Percentiles rank a stretch among this genome's conserved stretches.
Conservation (phyloP, 257 asterid genomes). For the Datura wrightii region DNA sequence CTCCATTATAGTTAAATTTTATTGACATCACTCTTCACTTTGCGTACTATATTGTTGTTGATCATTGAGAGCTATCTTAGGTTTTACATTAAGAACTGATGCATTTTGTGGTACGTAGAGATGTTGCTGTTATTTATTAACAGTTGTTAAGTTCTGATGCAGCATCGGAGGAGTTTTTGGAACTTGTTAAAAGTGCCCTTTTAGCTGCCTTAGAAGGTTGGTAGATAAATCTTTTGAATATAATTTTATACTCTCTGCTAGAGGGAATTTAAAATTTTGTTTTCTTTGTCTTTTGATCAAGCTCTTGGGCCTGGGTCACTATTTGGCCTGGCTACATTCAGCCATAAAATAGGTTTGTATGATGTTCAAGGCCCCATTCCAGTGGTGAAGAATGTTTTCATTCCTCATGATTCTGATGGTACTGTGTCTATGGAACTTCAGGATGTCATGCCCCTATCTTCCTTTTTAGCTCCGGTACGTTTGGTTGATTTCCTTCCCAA, state of each 20-base stretch:
- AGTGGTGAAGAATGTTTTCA: slow-evolving; percentile 88
- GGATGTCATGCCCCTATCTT: slow-evolving; percentile 95
- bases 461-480: slow-evolving; percentile 95
- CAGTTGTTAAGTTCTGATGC: slow-evolving; percentile 44
- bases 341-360: slow-evolving; percentile 95
- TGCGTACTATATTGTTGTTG: background rate
- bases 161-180: slow-evolving; percentile 99
- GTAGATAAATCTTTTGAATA: slow-evolving; percentile 30
- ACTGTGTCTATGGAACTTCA: slow-evolving; percentile 79
- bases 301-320: slow-evolving; percentile 98
- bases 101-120: slow-evolving; percentile 17
- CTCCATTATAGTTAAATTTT: background rate
- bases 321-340: slow-evolving; percentile 94
- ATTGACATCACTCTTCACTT: background rate
- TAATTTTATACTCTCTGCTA: background rate
- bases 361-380: slow-evolving; percentile 99
- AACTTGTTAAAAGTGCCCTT: slow-evolving; percentile 94
- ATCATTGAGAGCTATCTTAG: slow-evolving; percentile 15
- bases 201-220: slow-evolving; percentile 97
- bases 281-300: slow-evolving; percentile 48
- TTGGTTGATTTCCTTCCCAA: slow-evolving; percentile 32
- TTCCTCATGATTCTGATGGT: slow-evolving; percentile 79
- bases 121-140: background rate
- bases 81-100: slow-evolving; percentile 10
- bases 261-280: slow-evolving; percentile 32